Evolutionary conservation across 768 basidiomycete species (phyloP).

Genomic region (Rossbeevera mucosa): DNA sequence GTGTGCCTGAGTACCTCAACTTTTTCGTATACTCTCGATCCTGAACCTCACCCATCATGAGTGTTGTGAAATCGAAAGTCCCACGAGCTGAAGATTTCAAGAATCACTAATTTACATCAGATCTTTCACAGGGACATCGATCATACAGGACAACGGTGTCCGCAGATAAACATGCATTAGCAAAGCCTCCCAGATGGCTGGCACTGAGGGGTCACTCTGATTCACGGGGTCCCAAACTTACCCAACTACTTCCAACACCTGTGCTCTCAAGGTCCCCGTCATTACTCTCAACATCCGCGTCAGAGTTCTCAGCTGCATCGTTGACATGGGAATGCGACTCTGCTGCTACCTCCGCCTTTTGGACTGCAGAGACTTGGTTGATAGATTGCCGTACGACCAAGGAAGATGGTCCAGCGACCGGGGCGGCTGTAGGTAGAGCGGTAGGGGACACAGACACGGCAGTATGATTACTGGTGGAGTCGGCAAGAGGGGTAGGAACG

Average conservation of each 20-base stretch:
- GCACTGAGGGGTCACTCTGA: slow-evolving; percentile 14
- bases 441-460: slow-evolving; percentile 14
- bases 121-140: not conserved
- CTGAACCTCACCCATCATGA: slow-evolving; percentile 21
- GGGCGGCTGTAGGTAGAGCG: slow-evolving; percentile 10
- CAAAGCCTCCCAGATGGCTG: not conserved
- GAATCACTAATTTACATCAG: not conserved
- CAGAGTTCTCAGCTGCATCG: slow-evolving; percentile 46
- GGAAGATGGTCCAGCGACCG: not conserved
- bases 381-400: slow-evolving; percentile 3
- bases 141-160: not conserved
- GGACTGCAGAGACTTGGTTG: slow-evolving; percentile 6
- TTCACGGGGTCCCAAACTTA: slow-evolving; percentile 45
- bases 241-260: slow-evolving; percentile 62
- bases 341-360: slow-evolving; percentile 8
- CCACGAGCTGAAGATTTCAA: not conserved
- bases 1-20: not conserved
- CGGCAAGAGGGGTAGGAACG: slow-evolving; percentile 39
- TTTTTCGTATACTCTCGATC: not conserved
- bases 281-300: slow-evolving; percentile 67
- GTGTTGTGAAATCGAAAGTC: not conserved
- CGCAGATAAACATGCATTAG: not conserved
- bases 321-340: slow-evolving; percentile 11
- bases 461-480: slow-evolving; percentile 27
- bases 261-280: slow-evolving; percentile 46